A percentile compares a stretch with the other conserved stretches of the same genome.
Evolutionary conservation across 2,329 filamentous ascomycete species (phyloP).

Genomic region (Penicillium expansum): DNA sequence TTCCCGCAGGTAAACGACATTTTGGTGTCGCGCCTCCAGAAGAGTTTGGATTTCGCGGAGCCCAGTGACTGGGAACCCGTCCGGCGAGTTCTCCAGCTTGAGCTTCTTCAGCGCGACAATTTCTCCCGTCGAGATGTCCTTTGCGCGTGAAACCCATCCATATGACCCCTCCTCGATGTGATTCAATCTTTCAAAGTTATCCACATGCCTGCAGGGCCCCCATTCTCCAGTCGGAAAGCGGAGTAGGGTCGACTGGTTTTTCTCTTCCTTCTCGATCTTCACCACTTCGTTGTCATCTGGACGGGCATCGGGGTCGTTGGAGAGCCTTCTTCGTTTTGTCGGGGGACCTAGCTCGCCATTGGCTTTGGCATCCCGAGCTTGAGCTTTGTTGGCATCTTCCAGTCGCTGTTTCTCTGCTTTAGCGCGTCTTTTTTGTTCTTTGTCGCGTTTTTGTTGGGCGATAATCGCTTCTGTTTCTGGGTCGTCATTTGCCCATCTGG

Average conservation of each 20-base stretch:
- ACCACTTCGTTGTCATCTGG: conserved; percentile 26
- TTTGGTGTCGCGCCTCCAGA: conserved; percentile 72
- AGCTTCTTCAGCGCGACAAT: conserved; percentile 91
- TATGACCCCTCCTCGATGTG: conserved; percentile 98
- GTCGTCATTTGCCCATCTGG: conserved; percentile 83
- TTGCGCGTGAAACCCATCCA: conserved; percentile 86
- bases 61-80: conserved; percentile 89
- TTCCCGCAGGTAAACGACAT: conserved; percentile 79
- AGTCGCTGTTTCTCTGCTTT: conserved; percentile 78
- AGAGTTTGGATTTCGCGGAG: conserved; percentile 91
- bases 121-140: conserved; percentile 67
- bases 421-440: conserved; percentile 80
- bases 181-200: conserved; percentile 88
- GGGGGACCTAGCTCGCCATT: conserved; percentile 45
- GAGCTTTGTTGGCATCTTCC: conserved; percentile 51
- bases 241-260: conserved; percentile 58
- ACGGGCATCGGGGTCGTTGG: conserved; percentile 44
- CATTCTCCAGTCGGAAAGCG: conserved; percentile 69
- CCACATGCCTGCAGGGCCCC: conserved; percentile 71
- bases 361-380: conserved; percentile 27
- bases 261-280: conserved; percentile 21
- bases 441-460: conserved; percentile 71
- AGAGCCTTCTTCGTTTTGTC: conserved; percentile 61
- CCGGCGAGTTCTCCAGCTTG: conserved; percentile 76
- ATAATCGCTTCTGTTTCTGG: conserved; percentile 71